These are phyloP conservation scores for Coemansia sp. DNA, from an alignment of 192 early-diverging fungal species.

Conservation along the genomic window DNA sequence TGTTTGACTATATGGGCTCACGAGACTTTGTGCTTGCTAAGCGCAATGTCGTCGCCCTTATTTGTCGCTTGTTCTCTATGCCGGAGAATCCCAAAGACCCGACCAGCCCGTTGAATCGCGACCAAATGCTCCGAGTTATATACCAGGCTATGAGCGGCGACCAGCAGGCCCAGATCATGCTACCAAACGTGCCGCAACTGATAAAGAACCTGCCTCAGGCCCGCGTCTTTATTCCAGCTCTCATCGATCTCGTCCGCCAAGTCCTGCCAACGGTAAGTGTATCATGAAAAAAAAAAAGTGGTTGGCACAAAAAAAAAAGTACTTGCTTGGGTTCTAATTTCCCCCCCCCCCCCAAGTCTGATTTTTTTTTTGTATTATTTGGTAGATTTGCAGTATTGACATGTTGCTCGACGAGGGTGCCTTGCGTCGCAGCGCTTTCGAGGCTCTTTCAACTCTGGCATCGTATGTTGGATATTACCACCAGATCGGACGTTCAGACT, in stretches of 20 bases:
- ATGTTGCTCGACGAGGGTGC: constrained; percentile 16
- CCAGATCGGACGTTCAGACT: constrained; percentile 17
- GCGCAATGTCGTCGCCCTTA: constrained; percentile 12
- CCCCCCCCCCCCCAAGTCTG: no score
- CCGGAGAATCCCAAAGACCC: constrained; percentile 25
- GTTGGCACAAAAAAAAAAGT: constrained; percentile 3
- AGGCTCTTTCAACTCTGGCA: constrained; percentile 28
- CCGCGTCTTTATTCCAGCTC: constrained; percentile 40
- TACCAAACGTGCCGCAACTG: constrained; percentile 27
- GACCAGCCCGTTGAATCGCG: constrained; percentile 15
- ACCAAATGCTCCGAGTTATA: constrained; percentile 26
- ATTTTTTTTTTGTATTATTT: not conserved
- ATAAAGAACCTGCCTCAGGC: constrained; percentile 36
- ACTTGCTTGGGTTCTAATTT: not conserved
- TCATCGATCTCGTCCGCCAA: constrained; percentile 30
- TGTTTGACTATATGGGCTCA: constrained; percentile 13
- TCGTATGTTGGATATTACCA: constrained; percentile 49
- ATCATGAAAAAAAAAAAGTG: not conserved
- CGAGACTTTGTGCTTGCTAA: constrained; percentile 16
- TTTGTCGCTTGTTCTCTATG: constrained; percentile 24
- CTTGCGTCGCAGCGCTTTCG: constrained; percentile 25
- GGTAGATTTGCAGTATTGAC: not conserved
- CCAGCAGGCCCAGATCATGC: constrained; percentile 24
- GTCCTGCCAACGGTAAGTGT: constrained; percentile 41
- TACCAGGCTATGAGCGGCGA: constrained; percentile 18